Percentiles rank a stretch among this genome's conserved stretches.
phyloP scores from a whole-genome alignment of 2,329 filamentous ascomycete species.

The Trichoderma citrinoviride region DNA sequence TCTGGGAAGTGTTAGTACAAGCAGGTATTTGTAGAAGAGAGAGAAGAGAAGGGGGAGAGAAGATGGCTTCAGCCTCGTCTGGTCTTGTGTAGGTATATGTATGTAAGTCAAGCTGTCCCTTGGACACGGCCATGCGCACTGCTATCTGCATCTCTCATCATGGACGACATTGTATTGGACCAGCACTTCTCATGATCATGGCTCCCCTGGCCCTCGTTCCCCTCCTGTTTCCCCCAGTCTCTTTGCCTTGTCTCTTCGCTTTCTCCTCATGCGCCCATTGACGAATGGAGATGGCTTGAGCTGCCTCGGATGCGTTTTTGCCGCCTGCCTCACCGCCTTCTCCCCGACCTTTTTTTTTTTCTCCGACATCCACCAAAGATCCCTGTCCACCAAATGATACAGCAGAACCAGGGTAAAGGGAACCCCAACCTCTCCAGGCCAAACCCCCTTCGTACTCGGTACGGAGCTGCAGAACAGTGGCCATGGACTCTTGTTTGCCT shows the following conservation, averaged over 20 bases:
- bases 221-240: too few species aligned
- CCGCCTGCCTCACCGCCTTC: conserved; percentile 11
- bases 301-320: conserved; percentile 3
- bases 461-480: background rate
- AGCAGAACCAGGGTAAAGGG: background rate
- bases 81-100: too few species aligned
- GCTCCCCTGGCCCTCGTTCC: too few species aligned
- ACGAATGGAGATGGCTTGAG: background rate
- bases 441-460: background rate
- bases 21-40: background rate
- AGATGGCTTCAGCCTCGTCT: background rate
- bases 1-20: background rate
- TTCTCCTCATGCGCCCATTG: background rate
- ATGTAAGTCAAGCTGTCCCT: too few species aligned
- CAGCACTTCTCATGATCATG: too few species aligned
- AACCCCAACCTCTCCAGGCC: conserved; percentile 1
- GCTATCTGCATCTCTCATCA: too few species aligned
- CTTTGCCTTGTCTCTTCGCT: background rate
- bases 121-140: too few species aligned
- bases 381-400: background rate
- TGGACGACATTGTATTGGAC: too few species aligned
- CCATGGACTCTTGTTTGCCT: background rate
- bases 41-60: background rate
- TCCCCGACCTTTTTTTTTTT: conserved; percentile 1
- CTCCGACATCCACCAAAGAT: background rate